A percentile compares a stretch with the other conserved stretches of the same genome.
These are phyloP conservation scores for Pyrenochaeta sp. DNA, from an alignment of 2,329 filamentous ascomycete species.

Conservation along the genomic window DNA sequence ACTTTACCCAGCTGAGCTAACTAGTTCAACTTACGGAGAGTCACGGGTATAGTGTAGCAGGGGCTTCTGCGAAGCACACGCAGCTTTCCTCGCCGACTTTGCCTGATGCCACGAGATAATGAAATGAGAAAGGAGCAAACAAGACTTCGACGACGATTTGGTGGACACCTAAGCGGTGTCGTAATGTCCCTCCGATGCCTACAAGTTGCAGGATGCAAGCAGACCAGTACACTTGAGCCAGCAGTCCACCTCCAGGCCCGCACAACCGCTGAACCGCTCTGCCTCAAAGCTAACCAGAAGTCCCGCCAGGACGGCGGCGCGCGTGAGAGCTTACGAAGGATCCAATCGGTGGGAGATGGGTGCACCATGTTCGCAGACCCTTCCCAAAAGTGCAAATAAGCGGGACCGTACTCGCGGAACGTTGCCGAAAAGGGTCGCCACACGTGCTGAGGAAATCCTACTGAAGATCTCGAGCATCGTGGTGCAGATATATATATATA, in stretches of 20 bases:
- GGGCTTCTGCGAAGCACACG: too few species aligned
- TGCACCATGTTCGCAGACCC: conserved; percentile 4
- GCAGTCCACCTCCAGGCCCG: neutral
- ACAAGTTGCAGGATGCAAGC: neutral
- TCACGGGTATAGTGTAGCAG: too few species aligned
- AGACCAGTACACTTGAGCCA: neutral
- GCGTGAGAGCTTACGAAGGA: neutral
- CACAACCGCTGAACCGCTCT: neutral
- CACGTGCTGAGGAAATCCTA: conserved; percentile 1
- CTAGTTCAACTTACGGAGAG: too few species aligned
- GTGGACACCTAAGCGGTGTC: neutral
- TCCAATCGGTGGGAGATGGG: neutral
- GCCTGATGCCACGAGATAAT: too few species aligned
- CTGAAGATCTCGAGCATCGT: neutral
- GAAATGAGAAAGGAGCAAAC: too few species aligned
- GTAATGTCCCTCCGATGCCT: neutral
- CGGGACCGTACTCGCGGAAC: conserved; percentile 3
- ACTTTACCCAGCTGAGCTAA: too few species aligned
- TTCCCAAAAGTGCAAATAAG: conserved; percentile 5
- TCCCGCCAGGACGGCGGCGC: neutral
- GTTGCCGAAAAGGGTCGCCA: neutral
- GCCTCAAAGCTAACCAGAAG: neutral
- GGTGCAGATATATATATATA: neutral
- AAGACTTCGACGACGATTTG: neutral
- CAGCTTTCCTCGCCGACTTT: too few species aligned